Conservation (phyloP, 805 yeast species). For the Isabelozyma gotoi region DNA sequence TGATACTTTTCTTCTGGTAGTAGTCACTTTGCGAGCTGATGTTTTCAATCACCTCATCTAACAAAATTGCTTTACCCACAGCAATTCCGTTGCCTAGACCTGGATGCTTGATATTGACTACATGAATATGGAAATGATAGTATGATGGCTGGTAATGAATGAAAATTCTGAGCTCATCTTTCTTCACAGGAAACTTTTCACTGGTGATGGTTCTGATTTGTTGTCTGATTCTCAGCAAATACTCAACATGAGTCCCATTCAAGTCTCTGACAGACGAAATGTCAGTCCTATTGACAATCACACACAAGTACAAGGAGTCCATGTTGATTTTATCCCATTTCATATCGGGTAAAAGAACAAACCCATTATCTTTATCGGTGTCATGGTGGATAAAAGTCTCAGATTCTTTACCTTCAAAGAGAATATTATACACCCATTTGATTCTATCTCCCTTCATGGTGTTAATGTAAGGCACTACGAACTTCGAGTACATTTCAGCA, state of each 20-base stretch:
- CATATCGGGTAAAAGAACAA: conserved; percentile 88
- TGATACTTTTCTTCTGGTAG: conserved; percentile 54
- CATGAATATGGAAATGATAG: conserved; percentile 92
- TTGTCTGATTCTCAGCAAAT: conserved; percentile 48
- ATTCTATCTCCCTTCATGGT: conserved; percentile 75
- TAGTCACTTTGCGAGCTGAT: conserved; percentile 59
- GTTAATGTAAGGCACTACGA: conserved; percentile 74
- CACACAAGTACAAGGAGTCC: conserved; percentile 73
- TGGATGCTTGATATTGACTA: conserved; percentile 69
- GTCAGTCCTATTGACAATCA: conserved; percentile 68
- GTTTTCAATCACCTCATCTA: conserved; percentile 81
- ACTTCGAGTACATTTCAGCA: conserved; percentile 62
- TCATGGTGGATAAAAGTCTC: conserved; percentile 76
- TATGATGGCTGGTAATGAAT: conserved; percentile 96
- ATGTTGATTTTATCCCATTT: conserved; percentile 84
- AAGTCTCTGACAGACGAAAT: conserved; percentile 77
- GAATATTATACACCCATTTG: conserved; percentile 87
- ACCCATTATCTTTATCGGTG: conserved; percentile 53
- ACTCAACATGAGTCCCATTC: conserved; percentile 53
- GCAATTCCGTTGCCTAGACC: conserved; percentile 68
- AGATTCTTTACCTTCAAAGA: conserved; percentile 78
- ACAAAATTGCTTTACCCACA: conserved; percentile 76
- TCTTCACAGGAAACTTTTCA: conserved; percentile 36
- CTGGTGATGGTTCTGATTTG: conserved; percentile 48
- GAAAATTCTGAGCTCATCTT: conserved; percentile 69